phyloP scores from a whole-genome alignment of 345 rosid genomes.

The Populus pruinosa region DNA sequence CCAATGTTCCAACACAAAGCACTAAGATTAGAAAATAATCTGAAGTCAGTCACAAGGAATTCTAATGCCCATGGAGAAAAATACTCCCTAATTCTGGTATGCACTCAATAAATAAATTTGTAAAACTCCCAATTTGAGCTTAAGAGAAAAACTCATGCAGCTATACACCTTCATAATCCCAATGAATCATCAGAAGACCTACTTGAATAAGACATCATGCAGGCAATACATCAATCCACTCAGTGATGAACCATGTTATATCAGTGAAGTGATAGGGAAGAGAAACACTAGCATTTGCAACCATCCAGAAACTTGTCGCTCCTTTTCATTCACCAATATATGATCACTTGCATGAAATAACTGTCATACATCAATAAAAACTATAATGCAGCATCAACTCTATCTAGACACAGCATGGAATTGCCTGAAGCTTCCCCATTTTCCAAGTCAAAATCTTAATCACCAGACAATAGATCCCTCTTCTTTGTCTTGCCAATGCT shows the following conservation, averaged over 20 bases:
- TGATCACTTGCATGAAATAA: background rate
- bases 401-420: background rate
- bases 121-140: background rate
- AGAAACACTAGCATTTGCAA: background rate
- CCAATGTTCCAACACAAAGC: background rate
- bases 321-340: background rate
- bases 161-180: background rate
- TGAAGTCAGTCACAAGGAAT: background rate
- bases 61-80: background rate
- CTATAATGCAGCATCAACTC: background rate
- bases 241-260: background rate
- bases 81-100: background rate
- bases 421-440: background rate
- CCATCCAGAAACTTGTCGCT: background rate
- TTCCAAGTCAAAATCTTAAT: constrained; percentile 13
- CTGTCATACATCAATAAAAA: background rate
- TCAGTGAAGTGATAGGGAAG: background rate
- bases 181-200: background rate
- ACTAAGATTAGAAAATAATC: background rate
- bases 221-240: background rate
- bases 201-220: background rate
- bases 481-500: constrained; percentile 40
- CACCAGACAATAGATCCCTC: constrained; percentile 28
- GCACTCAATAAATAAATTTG: background rate
- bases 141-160: background rate